A percentile compares a stretch with the other conserved stretches of the same genome.
These are phyloP conservation scores for Lolium rigidum DNA, from an alignment of 176 grass and related monocot genomes.

Conservation along the genomic window DNA sequence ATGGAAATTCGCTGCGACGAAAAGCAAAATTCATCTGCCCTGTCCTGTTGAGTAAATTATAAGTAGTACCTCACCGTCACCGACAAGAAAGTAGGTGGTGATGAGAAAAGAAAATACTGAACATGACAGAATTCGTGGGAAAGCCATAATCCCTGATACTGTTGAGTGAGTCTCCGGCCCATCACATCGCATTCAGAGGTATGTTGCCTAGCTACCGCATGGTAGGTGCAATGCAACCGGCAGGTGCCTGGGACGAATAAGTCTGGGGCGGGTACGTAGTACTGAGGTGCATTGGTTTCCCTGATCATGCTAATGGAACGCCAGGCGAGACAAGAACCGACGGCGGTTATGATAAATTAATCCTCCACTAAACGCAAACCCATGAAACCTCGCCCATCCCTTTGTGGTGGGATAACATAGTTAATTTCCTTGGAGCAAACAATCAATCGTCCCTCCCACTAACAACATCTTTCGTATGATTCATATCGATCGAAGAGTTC, in stretches of 20 bases:
- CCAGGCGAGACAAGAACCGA: constrained; percentile 1
- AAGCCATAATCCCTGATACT: not conserved
- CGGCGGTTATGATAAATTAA: not conserved
- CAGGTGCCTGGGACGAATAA: not conserved
- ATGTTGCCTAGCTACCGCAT: constrained; percentile 3
- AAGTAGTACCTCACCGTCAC: not conserved
- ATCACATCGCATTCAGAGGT: not conserved
- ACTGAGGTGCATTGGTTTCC: not conserved
- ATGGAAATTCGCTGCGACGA: not conserved
- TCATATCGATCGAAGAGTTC: not conserved
- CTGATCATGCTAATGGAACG: not conserved
- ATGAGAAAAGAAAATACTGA: not conserved
- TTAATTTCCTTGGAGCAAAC: constrained; percentile 3
- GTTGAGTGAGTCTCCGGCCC: not conserved
- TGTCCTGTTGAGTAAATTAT: not conserved
- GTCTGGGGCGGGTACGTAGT: not conserved
- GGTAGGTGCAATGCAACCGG: constrained; percentile 18
- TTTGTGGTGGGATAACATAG: not conserved
- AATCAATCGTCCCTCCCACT: not conserved
- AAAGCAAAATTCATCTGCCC: not conserved
- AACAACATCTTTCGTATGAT: not conserved
- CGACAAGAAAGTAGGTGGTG: not conserved
- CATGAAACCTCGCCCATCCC: not conserved
- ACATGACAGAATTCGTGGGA: not conserved
- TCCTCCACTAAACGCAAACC: not conserved